Evolutionary conservation across 257 asterid species (phyloP).

Genomic region (Solanum pennellii): DNA sequence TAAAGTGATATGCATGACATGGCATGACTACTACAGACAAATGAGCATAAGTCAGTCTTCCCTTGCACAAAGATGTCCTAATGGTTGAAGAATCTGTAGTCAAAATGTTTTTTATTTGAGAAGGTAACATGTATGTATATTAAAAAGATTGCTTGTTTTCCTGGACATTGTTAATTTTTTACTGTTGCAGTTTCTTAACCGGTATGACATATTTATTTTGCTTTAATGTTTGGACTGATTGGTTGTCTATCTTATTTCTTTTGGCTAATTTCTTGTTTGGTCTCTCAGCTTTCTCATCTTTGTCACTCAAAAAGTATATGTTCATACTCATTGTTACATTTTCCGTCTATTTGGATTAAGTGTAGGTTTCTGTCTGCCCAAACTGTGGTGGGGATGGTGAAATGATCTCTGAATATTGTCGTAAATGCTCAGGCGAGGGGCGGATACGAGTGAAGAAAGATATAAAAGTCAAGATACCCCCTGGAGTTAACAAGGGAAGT

Average conservation of each 20-base stretch:
- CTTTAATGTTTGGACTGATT: neutral
- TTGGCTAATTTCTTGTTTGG: neutral
- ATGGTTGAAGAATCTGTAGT: neutral
- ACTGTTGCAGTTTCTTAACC: neutral
- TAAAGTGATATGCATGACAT: neutral
- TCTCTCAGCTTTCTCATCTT: neutral
- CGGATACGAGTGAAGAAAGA: slow-evolving; percentile 75
- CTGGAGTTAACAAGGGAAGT: slow-evolving; percentile 97
- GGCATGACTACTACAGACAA: neutral
- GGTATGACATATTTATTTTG: neutral
- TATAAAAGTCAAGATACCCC: slow-evolving; percentile 94
- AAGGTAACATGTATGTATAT: neutral
- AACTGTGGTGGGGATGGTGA: slow-evolving; percentile 97
- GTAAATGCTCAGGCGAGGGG: slow-evolving; percentile 95
- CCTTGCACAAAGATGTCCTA: neutral
- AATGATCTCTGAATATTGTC: slow-evolving; percentile 88
- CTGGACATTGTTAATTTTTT: neutral
- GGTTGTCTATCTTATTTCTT: neutral
- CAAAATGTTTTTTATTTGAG: neutral
- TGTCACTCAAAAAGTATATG: neutral
- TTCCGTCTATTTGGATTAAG: neutral
- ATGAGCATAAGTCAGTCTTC: neutral
- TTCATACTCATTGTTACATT: neutral
- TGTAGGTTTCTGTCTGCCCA: slow-evolving; percentile 92
- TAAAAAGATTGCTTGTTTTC: neutral